Evolutionary conservation across 768 basidiomycete species (phyloP).

Genomic region (Rhizopogon roseolus): DNA sequence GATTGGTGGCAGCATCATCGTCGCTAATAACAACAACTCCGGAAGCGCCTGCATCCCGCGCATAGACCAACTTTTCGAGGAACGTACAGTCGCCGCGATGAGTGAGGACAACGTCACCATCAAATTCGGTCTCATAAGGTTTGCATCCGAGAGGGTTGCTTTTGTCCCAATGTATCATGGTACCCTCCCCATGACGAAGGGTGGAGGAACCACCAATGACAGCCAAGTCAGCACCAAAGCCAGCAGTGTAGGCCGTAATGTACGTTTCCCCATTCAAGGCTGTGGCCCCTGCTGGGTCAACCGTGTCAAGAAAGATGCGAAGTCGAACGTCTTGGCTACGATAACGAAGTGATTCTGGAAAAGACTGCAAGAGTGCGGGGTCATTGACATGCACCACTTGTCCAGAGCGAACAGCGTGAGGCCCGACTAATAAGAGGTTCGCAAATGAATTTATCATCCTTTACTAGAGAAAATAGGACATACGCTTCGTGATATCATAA

Average conservation of each 20-base stretch:
- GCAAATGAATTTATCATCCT: constrained; percentile 5
- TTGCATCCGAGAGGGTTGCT: constrained; percentile 57
- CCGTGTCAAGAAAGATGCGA: constrained; percentile 50
- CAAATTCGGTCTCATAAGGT: constrained; percentile 44
- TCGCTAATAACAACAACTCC: constrained; percentile 77
- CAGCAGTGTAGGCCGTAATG: constrained; percentile 56
- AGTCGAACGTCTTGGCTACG: constrained; percentile 44
- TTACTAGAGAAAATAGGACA: constrained; percentile 19
- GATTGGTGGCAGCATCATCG: constrained; percentile 56
- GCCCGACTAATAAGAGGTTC: constrained; percentile 55
- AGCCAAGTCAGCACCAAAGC: constrained; percentile 66
- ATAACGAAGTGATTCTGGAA: constrained; percentile 16
- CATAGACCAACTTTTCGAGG: constrained; percentile 71
- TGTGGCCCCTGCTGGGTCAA: constrained; percentile 41
- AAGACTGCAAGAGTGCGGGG: constrained; percentile 36
- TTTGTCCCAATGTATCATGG: constrained; percentile 48
- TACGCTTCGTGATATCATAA: constrained; percentile 82
- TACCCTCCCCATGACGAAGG: constrained; percentile 42
- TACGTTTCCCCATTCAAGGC: constrained; percentile 41
- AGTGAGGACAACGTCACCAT: constrained; percentile 54
- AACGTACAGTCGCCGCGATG: constrained; percentile 86
- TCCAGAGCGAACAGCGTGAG: constrained; percentile 72
- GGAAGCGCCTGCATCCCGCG: constrained; percentile 63
- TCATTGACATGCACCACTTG: constrained; percentile 84
- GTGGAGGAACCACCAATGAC: constrained; percentile 16